phyloP scores from a whole-genome alignment of 768 basidiomycete species.

The Glaciozyma antarctica region DNA sequence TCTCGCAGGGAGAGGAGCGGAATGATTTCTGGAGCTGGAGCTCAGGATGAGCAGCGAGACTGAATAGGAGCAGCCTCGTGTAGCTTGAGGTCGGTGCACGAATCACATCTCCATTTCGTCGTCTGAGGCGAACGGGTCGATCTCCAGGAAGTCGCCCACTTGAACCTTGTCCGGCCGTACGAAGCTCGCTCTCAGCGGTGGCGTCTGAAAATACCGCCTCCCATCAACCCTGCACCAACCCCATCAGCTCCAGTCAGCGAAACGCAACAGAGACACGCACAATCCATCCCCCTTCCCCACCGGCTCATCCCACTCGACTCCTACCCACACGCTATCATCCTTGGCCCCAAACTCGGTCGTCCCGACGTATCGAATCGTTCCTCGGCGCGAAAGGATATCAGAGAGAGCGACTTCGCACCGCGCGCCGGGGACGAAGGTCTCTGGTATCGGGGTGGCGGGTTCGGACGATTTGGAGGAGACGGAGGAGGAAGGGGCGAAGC shows the following conservation, averaged over 20 bases:
- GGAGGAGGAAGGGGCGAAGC: constrained; percentile 52
- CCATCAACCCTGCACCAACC: constrained; percentile 58
- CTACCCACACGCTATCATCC: constrained; percentile 63
- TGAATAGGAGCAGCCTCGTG: too few relatives aligned
- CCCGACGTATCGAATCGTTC: constrained; percentile 78
- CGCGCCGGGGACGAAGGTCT: constrained; percentile 47
- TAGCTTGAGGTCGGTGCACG: too few relatives aligned
- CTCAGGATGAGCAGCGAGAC: too few relatives aligned
- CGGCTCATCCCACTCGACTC: constrained; percentile 90
- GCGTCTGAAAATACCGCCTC: constrained; percentile 72
- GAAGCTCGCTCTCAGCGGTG: constrained; percentile 69
- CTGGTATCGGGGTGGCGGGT: neutral
- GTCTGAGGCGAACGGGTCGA: constrained; percentile 60
- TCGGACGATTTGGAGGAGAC: constrained; percentile 33
- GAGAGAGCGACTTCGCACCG: constrained; percentile 74
- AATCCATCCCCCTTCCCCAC: constrained; percentile 90
- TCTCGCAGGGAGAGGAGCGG: too few relatives aligned
- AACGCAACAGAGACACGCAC: constrained; percentile 49
- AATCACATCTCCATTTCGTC: constrained; percentile 47
- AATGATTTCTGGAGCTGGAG: too few relatives aligned
- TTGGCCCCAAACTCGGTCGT: constrained; percentile 61
- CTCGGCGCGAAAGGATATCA: constrained; percentile 58
- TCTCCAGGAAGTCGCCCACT: constrained; percentile 77
- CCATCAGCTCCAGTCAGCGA: neutral
- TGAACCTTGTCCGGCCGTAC: constrained; percentile 70